Percentiles rank a stretch among this genome's conserved stretches.
Evolutionary conservation across 371 early-diverging fungal genomes (phyloP).

Genomic region (Batkoa obscura): DNA sequence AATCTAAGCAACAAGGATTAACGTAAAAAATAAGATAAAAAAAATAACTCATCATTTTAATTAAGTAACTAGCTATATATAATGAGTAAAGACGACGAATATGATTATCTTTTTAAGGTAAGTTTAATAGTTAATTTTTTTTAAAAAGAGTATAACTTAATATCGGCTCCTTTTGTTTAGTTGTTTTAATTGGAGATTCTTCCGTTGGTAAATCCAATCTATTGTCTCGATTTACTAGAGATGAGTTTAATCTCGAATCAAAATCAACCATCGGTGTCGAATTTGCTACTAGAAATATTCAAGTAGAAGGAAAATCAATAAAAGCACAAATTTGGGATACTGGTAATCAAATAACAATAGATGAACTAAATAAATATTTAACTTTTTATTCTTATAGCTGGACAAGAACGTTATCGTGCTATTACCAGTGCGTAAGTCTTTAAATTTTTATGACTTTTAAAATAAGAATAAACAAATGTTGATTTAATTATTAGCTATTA

Average conservation of each 20-base stretch:
- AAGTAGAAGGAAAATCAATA: slow-evolving; percentile 90
- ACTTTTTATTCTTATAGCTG: slow-evolving; percentile 31
- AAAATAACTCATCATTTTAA: background rate
- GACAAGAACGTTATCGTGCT: slow-evolving; percentile 77
- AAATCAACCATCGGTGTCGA: slow-evolving; percentile 99
- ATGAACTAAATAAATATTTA: background rate
- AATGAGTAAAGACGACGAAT: slow-evolving; percentile 86
- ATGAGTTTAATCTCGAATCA: slow-evolving; percentile 93
- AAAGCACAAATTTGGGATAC: slow-evolving; percentile 99
- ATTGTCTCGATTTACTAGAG: slow-evolving; percentile 90
- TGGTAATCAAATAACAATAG: slow-evolving; percentile 17
- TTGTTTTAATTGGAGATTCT: slow-evolving; percentile 99
- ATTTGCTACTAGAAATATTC: slow-evolving; percentile 95
- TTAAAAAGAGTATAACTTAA: too few species aligned
- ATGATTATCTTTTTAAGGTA: slow-evolving; percentile 91
- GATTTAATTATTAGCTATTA: slow-evolving; percentile 54
- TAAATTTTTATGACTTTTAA: background rate
- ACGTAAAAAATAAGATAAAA: too few species aligned
- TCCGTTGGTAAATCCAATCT: slow-evolving; percentile 99
- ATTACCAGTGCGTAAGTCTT: slow-evolving; percentile 62
- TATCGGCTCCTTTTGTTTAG: slow-evolving; percentile 18
- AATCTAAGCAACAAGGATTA: too few species aligned
- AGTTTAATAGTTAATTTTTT: background rate
- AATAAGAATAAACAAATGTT: background rate
- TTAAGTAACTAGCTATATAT: background rate